phyloP scores from a whole-genome alignment of 352 stramenopile genomes.

The Phytophthora foliorum region DNA sequence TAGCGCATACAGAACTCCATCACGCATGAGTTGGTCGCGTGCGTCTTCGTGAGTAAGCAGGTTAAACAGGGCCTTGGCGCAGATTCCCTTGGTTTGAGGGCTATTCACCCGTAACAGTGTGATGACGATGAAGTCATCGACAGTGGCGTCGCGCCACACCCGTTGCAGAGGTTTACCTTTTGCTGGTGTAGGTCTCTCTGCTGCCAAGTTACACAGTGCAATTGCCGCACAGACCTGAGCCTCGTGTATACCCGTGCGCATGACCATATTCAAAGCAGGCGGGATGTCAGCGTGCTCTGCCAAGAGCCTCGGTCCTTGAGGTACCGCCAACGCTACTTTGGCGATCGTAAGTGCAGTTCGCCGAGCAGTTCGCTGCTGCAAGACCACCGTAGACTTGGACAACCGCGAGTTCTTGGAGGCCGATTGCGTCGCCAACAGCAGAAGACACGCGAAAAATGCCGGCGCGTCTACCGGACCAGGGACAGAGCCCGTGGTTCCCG shows the following conservation, averaged over 20 bases:
- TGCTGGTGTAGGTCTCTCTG: slow-evolving; percentile 43
- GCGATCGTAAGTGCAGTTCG: slow-evolving; percentile 73
- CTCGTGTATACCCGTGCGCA: slow-evolving; percentile 86
- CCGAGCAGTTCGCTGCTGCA: slow-evolving; percentile 71
- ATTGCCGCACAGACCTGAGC: slow-evolving; percentile 88
- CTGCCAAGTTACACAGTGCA: slow-evolving; percentile 88
- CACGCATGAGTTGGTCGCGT: slow-evolving; percentile 75
- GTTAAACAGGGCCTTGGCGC: slow-evolving; percentile 88
- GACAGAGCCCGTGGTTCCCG: slow-evolving; percentile 7
- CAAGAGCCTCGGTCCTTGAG: slow-evolving; percentile 58
- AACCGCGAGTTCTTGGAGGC: slow-evolving; percentile 66
- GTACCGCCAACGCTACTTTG: slow-evolving; percentile 52
- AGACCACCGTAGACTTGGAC: slow-evolving; percentile 45
- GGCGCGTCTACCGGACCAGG: slow-evolving; percentile 39
- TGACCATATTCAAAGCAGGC: slow-evolving; percentile 81
- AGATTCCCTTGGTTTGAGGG: slow-evolving; percentile 86
- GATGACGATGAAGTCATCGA: slow-evolving; percentile 91
- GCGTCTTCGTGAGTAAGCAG: slow-evolving; percentile 83
- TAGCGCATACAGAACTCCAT: slow-evolving; percentile 87
- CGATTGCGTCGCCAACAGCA: slow-evolving; percentile 69
- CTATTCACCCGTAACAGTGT: slow-evolving; percentile 87
- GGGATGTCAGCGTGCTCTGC: slow-evolving; percentile 61
- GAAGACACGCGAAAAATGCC: slow-evolving; percentile 65
- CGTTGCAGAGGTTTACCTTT: slow-evolving; percentile 32
- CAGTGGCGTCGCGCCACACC: slow-evolving; percentile 72